Evolutionary conservation across 1,139 yeast species (phyloP).

Genomic region (Scheffersomyces parashehatae): DNA sequence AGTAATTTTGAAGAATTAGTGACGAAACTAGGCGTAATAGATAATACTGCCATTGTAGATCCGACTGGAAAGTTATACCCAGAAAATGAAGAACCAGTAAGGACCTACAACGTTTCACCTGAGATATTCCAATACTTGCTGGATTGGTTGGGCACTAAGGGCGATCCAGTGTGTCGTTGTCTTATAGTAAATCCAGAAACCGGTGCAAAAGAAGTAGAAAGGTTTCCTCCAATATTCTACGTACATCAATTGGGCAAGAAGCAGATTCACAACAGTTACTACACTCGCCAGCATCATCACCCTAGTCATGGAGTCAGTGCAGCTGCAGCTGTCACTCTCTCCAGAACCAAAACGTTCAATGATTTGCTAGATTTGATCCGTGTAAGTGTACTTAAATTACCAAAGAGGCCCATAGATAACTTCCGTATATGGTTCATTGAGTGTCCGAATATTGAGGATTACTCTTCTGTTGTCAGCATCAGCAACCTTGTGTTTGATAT

Average conservation of each 20-base stretch:
- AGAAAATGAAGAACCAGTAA: conserved; percentile 31
- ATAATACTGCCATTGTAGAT: conserved; percentile 32
- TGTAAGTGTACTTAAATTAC: conserved; percentile 18
- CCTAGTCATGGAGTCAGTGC: conserved; percentile 1
- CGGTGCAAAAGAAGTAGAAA: conserved; percentile 49
- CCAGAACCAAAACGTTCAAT: conserved; percentile 36
- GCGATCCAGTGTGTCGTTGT: conserved; percentile 48
- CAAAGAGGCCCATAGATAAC: conserved; percentile 5
- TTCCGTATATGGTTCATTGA: conserved; percentile 44
- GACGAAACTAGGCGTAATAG: conserved; percentile 32
- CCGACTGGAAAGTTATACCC: conserved; percentile 31
- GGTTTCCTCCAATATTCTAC: conserved; percentile 50
- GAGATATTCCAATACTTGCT: conserved; percentile 43
- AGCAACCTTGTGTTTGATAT: conserved; percentile 33
- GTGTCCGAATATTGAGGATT: conserved; percentile 21
- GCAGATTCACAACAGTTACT: conserved; percentile 3
- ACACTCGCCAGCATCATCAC: conserved; percentile 11
- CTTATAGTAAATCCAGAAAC: conserved; percentile 38
- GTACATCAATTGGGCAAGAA: conserved; percentile 50
- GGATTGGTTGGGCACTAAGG: conserved; percentile 56
- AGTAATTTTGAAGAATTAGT: conserved; percentile 27
- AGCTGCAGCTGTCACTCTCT: conserved; percentile 19
- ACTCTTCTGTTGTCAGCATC: conserved; percentile 25
- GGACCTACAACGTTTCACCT: conserved; percentile 35
- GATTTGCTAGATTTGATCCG: conserved; percentile 30